Base-by-base conservation (phyloP, 257 asterid genomes). In the Solanum sejunctum region DNA sequence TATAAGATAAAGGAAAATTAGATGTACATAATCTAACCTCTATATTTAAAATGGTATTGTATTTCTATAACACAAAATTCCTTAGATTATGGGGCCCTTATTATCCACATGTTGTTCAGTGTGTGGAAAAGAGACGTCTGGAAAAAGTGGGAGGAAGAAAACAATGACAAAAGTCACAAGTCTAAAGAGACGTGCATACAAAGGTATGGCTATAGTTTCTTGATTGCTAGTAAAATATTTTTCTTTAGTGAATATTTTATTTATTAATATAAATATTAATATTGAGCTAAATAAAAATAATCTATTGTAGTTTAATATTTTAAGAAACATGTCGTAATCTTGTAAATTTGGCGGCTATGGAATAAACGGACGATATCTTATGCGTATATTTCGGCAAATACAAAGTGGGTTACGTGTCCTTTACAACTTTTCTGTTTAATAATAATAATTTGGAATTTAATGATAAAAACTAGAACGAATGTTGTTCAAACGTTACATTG, bases 331-430 rank as follows among this genome's bases (percentile, higher is more conserved):
- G 82, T 84, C 67, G 55, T 86, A 63, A 85, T 80, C 66, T 88
- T 41, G 79, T 57, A 83, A 84, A 70, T 73, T 82, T 86, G 94
- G 93, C 90, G 89, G 92, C 90, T 85, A 56, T 72, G 36, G 8
- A 43, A 43, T 8, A 89, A 82, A 86, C 79, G 88, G 73, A 87
- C 67, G 85, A 90, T 85, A 61, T 87, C 81, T 86, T 87, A 84
- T 86, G 87, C 82, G 79, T 83, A 80, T 83, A 87, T 70, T 85
- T 85, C 88, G 91, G 88, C 83, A 80, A 75, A 61, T 81, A 71
- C 90, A 75, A 86, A 39, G 82, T 47, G 2, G 3, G 64, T 28
- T 78, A 78, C 47, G 64, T 78, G 64, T 78, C 47, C 60, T 26
- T 51, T 52, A 26, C 58, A 72, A 75, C 5, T 78, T 78, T 51